Base-by-base conservation (phyloP, 129 eudicot genomes). In the Pittosporum tobira region DNA sequence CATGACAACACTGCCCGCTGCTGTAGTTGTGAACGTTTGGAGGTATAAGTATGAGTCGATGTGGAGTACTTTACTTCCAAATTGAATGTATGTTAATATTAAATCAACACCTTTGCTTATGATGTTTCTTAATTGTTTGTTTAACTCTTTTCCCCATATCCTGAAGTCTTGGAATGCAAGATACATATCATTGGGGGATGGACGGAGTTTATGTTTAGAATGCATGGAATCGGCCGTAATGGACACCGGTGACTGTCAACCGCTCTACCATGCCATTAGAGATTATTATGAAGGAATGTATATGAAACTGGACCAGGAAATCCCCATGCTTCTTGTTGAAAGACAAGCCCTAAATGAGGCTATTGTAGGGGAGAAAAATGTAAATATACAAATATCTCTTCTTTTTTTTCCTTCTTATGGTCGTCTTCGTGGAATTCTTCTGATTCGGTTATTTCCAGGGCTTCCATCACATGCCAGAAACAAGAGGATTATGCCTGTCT, bases 201-300 rank as follows among this genome's bases (percentile, higher is more conserved):
- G 99, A 2, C 73, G 99, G 76, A 87, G 93, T 66, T 57, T 93
- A 65, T 93, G 96, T 79, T 73, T 93, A 53, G 96, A 93, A 69
- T 93, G 99, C 75, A 87, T 87, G 94, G 99, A 93, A 77, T 93
- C 96, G 21, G 93, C 99, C 18, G 80, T 93, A 18, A 93, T 93
- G 99, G 96, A 93, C 48, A 87, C 96, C 0, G 94, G 94, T 64
- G 99, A 93, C 63, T 87, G 99, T 59, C 99, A 93, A 55, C 96
- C 99, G 12, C 88, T 93, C 51, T 93, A 93, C 76, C 96, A 84
- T 76, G 61, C 96, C 29, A 87, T 93, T 48, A 81, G 99, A 61
- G 99, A 93, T 50, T 93, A 78, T 75, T 93, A 93, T 45, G 99
- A 93, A 77, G 96, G 99, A 73, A 81, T 93, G 99, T 79, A 93